phyloP scores from a whole-genome alignment of 2,329 filamentous ascomycete genomes.

The Sclerotiophoma versabilis region DNA sequence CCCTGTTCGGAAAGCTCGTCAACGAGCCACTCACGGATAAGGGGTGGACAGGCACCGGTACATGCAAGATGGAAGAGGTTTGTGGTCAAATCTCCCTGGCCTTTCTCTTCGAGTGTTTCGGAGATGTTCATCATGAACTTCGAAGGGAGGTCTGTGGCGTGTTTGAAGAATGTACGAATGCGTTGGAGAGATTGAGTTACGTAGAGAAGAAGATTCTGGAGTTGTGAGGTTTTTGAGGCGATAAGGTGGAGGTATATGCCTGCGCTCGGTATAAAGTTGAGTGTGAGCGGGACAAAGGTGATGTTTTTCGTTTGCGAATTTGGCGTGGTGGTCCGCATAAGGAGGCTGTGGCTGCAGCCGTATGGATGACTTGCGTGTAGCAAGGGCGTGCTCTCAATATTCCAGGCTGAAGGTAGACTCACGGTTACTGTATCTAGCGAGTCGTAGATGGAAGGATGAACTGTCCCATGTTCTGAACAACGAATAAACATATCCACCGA shows the following conservation, averaged over 20 bases:
- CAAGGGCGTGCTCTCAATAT: conserved; percentile 57
- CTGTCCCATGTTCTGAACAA: conserved; percentile 72
- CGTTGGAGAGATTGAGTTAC: conserved; percentile 80
- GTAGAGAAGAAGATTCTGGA: conserved; percentile 88
- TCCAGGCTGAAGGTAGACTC: conserved; percentile 54
- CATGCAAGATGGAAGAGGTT: conserved; percentile 84
- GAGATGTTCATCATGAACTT: conserved; percentile 81
- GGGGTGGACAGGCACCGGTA: conserved; percentile 78
- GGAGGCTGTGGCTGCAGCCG: conserved; percentile 76
- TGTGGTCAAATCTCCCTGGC: conserved; percentile 71
- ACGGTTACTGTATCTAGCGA: conserved; percentile 80
- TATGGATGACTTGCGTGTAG: conserved; percentile 75
- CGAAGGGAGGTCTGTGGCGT: conserved; percentile 77
- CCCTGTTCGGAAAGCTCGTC: conserved; percentile 76
- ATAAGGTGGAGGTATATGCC: conserved; percentile 84
- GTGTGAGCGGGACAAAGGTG: conserved; percentile 70
- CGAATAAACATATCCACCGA: conserved; percentile 81
- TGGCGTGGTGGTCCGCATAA: conserved; percentile 59
- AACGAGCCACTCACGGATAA: conserved; percentile 85
- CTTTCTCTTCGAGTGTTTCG: conserved; percentile 73
- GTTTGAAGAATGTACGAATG: conserved; percentile 82
- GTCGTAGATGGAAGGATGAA: conserved; percentile 85
- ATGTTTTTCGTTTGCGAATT: conserved; percentile 43
- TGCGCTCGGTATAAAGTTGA: conserved; percentile 81
- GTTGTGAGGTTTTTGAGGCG: conserved; percentile 82